Conservation (phyloP, 805 yeast species). For the Wickerhamomyces chaumierensis region DNA sequence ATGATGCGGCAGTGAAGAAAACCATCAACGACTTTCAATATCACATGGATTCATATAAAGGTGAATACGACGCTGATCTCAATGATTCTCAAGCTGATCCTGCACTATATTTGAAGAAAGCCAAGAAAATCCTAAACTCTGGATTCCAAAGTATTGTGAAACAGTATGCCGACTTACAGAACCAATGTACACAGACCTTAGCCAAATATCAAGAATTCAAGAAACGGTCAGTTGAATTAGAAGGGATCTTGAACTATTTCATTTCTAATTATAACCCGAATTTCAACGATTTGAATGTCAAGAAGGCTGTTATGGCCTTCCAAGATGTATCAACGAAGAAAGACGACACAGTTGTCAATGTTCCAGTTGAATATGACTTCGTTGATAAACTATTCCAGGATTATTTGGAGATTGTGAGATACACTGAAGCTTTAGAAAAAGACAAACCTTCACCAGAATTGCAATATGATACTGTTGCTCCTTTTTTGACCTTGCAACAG, state of each 20-base stretch:
- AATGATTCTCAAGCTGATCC: neutral
- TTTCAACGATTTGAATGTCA: constrained; percentile 66
- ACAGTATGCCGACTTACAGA: constrained; percentile 1
- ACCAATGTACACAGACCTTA: constrained; percentile 1
- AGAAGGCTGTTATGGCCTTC: constrained; percentile 41
- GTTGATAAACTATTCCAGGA: neutral
- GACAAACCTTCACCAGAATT: neutral
- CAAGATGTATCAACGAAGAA: constrained; percentile 29
- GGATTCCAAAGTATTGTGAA: neutral
- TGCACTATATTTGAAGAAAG: neutral
- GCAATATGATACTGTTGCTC: neutral
- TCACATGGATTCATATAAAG: constrained; percentile 5
- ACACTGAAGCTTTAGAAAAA: neutral
- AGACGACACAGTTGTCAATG: neutral
- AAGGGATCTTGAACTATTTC: constrained; percentile 32
- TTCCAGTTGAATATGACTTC: neutral
- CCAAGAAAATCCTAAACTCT: neutral
- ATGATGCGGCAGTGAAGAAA: constrained; percentile 76
- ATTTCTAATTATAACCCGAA: constrained; percentile 56
- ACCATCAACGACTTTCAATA: constrained; percentile 38
- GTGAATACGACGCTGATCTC: constrained; percentile 1
- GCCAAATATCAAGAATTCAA: constrained; percentile 7
- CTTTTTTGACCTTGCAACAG: constrained; percentile 2
- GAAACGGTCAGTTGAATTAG: constrained; percentile 24
- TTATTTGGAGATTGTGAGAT: constrained; percentile 1